phyloP scores from a whole-genome alignment of 169 alveolate species.

The Theileria annulata region DNA sequence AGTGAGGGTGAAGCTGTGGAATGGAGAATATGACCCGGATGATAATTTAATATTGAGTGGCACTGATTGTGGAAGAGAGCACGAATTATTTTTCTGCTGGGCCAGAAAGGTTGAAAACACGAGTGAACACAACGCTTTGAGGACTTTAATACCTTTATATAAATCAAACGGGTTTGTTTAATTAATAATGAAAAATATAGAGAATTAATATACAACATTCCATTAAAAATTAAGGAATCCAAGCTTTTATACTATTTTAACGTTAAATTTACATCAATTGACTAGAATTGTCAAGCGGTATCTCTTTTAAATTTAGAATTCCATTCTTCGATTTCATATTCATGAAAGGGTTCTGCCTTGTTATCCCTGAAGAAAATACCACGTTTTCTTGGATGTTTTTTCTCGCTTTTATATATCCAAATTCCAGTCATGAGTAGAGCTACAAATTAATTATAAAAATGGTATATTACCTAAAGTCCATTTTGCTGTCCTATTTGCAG shows the following conservation, averaged over 20 bases:
- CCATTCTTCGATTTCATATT: constrained; percentile 55
- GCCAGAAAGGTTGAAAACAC: background rate
- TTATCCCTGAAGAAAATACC: constrained; percentile 59
- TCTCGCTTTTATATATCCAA: constrained; percentile 64
- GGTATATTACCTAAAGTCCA: constrained; percentile 50
- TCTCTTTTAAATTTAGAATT: constrained; percentile 24
- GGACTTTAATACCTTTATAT: background rate
- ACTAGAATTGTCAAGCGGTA: constrained; percentile 10
- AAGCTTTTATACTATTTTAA: constrained; percentile 16
- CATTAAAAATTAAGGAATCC: constrained; percentile 5
- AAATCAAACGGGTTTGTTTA: constrained; percentile 9
- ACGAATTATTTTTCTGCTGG: background rate
- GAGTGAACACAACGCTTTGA: background rate
- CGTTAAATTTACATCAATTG: constrained; percentile 15
- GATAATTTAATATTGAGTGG: background rate
- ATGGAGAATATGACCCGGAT: background rate
- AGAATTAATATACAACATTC: background rate
- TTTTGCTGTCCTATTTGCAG: constrained; percentile 59
- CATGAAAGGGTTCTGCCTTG: constrained; percentile 33
- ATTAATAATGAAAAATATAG: constrained; percentile 3
- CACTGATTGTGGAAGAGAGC: background rate
- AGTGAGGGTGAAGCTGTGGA: background rate
- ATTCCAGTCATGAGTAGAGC: constrained; percentile 42
- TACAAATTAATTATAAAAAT: background rate
- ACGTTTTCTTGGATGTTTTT: constrained; percentile 44